phyloP scores from a whole-genome alignment of 2,329 filamentous ascomycete genomes.

The Phoma sp. region DNA sequence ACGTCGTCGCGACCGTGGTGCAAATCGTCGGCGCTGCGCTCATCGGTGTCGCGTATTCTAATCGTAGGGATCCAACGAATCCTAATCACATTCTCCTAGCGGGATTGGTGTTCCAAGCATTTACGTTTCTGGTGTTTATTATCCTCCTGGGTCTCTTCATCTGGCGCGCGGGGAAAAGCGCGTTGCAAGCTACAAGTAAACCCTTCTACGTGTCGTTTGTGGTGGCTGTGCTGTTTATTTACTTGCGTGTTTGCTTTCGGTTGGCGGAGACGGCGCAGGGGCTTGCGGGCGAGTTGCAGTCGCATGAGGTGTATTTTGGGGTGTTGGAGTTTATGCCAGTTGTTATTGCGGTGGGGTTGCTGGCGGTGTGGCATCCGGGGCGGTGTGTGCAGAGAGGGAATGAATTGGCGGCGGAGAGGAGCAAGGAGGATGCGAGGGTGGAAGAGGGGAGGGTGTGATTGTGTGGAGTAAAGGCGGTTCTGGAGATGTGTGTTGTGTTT shows the following conservation, averaged over 20 bases:
- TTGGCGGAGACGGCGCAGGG: constrained; percentile 64
- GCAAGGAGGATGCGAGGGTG: background rate
- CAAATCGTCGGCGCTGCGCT: constrained; percentile 64
- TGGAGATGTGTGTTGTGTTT: no score
- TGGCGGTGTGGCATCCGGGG: constrained; percentile 57
- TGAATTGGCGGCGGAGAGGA: background rate
- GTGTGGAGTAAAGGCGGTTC: no score
- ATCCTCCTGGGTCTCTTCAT: constrained; percentile 50
- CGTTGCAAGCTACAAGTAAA: constrained; percentile 41
- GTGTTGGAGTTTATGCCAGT: constrained; percentile 63
- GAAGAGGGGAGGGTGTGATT: no score
- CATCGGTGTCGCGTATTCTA: constrained; percentile 59
- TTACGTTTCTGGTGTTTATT: constrained; percentile 60
- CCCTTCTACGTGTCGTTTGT: constrained; percentile 55
- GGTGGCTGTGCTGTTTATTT: constrained; percentile 58
- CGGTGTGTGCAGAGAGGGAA: constrained; percentile 35
- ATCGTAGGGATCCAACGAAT: constrained; percentile 58
- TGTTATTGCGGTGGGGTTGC: constrained; percentile 57
- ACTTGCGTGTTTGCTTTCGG: constrained; percentile 62
- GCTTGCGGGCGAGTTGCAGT: constrained; percentile 54
- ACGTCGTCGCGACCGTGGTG: constrained; percentile 61
- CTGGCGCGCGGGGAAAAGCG: constrained; percentile 49
- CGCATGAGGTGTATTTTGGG: constrained; percentile 62
- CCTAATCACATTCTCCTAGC: constrained; percentile 65
- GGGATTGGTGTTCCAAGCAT: constrained; percentile 63